Percentiles rank a stretch among this genome's conserved stretches.
Conservation (phyloP, 1,139 yeast species). For the Candida dubliniensis region DNA sequence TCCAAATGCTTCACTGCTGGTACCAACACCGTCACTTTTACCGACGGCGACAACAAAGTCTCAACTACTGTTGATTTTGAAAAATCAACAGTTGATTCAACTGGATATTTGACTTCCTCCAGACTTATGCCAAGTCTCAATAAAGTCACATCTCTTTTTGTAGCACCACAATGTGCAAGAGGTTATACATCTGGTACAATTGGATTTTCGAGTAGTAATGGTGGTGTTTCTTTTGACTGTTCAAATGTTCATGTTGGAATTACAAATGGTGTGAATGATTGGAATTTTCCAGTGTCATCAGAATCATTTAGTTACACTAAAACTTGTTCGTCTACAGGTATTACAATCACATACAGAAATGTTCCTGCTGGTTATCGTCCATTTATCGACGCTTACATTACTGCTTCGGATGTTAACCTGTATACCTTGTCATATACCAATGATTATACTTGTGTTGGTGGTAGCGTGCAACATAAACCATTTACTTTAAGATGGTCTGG, state of each 20-base stretch:
- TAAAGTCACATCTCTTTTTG: conserved; percentile 18
- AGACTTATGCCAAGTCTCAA: conserved; percentile 10
- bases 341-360: conserved; percentile 18
- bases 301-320: conserved; percentile 10
- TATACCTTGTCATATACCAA: conserved; percentile 14
- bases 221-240: conserved; percentile 22
- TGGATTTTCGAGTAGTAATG: conserved; percentile 16
- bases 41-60: conserved; percentile 26
- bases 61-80: conserved; percentile 19
- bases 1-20: conserved; percentile 25
- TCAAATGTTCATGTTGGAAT: conserved; percentile 20
- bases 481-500: conserved; percentile 11
- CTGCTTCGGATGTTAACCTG: conserved; percentile 1
- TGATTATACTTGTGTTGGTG: conserved; percentile 16
- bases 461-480: neutral
- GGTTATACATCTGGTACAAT: conserved; percentile 28
- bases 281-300: conserved; percentile 19
- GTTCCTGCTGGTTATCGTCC: conserved; percentile 35
- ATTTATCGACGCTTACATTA: conserved; percentile 22
- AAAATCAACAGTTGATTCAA: neutral
- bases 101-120: neutral
- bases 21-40: conserved; percentile 26
- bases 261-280: conserved; percentile 23
- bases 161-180: conserved; percentile 24
- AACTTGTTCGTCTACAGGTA: conserved; percentile 18